Evolutionary conservation across 192 early-diverging fungal genomes (phyloP).

Genomic region (Linnemannia hyalina): DNA sequence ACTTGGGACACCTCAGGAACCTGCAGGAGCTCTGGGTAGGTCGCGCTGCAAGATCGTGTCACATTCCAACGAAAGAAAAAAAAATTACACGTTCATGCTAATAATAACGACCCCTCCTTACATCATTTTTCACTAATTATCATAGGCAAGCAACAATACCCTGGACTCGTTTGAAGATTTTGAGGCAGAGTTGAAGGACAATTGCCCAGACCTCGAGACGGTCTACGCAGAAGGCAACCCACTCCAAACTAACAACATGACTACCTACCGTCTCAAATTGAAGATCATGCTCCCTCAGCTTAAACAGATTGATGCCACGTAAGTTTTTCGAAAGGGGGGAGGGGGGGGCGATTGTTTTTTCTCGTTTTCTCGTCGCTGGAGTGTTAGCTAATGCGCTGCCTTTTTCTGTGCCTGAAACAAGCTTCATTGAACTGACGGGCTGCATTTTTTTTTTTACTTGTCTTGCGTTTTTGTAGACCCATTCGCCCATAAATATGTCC

Average conservation of each 20-base stretch:
- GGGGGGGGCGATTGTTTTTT: conserved; percentile 15
- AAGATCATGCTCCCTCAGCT: conserved; percentile 87
- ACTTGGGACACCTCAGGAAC: conserved; percentile 72
- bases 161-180: conserved; percentile 85
- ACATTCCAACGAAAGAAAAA: no score
- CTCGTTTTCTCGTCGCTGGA: not conserved
- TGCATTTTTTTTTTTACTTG: conserved; percentile 21
- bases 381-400: no score
- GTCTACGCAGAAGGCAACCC: conserved; percentile 98
- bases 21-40: conserved; percentile 94
- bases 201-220: conserved; percentile 76
- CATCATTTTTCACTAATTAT: not conserved
- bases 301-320: conserved; percentile 92
- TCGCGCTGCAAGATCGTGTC: no score
- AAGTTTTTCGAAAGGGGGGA: conserved; percentile 32
- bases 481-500: not conserved
- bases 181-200: conserved; percentile 71
- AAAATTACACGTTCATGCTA: no score
- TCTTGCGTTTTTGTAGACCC: not conserved
- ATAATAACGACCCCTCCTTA: no score
- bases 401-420: no score
- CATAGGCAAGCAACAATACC: conserved; percentile 79
- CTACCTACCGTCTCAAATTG: conserved; percentile 90
- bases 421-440: no score
- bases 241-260: conserved; percentile 78